These are phyloP conservation scores for Cyberlindnera americana DNA, from an alignment of 805 yeast species.

Conservation along the genomic window DNA sequence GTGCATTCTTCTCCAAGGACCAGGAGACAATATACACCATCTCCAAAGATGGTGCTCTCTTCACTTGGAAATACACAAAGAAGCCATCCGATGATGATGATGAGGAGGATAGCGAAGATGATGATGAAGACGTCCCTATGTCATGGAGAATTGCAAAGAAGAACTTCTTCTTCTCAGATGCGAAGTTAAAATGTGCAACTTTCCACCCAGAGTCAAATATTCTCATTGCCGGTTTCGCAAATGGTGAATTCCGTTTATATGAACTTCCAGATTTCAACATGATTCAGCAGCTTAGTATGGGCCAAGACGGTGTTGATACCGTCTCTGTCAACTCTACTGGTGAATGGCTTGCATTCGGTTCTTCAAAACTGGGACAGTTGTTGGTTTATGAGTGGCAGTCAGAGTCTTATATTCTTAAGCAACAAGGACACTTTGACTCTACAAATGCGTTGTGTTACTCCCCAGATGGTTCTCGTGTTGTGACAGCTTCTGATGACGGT, in stretches of 20 bases:
- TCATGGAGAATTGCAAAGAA: conserved; percentile 84
- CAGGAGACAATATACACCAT: conserved; percentile 91
- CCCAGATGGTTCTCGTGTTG: conserved; percentile 90
- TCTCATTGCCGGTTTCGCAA: conserved; percentile 82
- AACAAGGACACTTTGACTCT: conserved; percentile 95
- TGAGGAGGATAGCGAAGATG: conserved; percentile 39
- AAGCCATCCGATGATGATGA: conserved; percentile 43
- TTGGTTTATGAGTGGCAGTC: conserved; percentile 99
- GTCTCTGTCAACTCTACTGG: conserved; percentile 80
- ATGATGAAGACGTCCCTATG: conserved; percentile 38
- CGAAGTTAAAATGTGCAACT: conserved; percentile 73
- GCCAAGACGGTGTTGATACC: conserved; percentile 83
- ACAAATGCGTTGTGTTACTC: conserved; percentile 82
- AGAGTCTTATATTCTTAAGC: conserved; percentile 90
- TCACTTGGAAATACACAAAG: conserved; percentile 83
- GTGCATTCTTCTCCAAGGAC: conserved; percentile 80
- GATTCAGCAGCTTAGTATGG: conserved; percentile 86
- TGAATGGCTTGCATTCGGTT: conserved; percentile 97
- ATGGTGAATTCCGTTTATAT: conserved; percentile 88
- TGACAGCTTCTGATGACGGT: conserved; percentile 96
- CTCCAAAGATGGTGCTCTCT: conserved; percentile 92
- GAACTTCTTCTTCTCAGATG: conserved; percentile 65
- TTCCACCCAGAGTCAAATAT: conserved; percentile 72
- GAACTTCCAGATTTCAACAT: conserved; percentile 79
- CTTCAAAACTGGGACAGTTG: conserved; percentile 85